phyloP scores from a whole-genome alignment of 768 basidiomycete species.

The Psilocybe sp. region DNA sequence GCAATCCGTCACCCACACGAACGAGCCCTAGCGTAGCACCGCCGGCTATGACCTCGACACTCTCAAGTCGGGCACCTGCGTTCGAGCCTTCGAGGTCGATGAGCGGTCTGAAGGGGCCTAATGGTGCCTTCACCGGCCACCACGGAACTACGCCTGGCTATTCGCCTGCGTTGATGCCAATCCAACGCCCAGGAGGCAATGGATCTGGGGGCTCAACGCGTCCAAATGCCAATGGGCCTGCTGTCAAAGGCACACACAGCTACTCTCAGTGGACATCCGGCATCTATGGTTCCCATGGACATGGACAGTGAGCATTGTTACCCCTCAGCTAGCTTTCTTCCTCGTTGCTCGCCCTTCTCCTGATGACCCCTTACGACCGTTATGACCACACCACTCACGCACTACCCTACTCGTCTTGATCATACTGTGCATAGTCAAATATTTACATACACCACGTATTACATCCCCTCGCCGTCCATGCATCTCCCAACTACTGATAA shows the following conservation, averaged over 20 bases:
- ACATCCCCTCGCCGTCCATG: too few relatives aligned
- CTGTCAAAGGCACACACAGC: neutral
- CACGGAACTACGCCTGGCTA: conserved; percentile 1
- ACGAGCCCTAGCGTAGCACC: conserved; percentile 10
- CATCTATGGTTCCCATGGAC: neutral
- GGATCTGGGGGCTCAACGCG: neutral
- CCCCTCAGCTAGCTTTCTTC: too few relatives aligned
- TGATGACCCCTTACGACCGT: conserved; percentile 1
- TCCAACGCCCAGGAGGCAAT: conserved; percentile 1
- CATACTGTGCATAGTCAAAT: too few relatives aligned
- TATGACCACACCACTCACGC: neutral
- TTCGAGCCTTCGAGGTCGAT: conserved; percentile 43
- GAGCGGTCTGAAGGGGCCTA: conserved; percentile 1
- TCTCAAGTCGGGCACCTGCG: conserved; percentile 53
- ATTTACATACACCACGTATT: too few relatives aligned
- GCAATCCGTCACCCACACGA: conserved; percentile 16
- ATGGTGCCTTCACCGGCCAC: conserved; percentile 1
- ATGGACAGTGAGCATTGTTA: neutral
- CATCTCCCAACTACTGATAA: too few relatives aligned
- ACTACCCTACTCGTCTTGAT: too few relatives aligned
- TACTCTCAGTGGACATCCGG: neutral
- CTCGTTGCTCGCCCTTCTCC: neutral
- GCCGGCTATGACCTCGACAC: conserved; percentile 26
- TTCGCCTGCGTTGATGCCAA: neutral
- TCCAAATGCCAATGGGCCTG: neutral